phyloP scores from a whole-genome alignment of 768 basidiomycete genomes.

The Imleria badia region DNA sequence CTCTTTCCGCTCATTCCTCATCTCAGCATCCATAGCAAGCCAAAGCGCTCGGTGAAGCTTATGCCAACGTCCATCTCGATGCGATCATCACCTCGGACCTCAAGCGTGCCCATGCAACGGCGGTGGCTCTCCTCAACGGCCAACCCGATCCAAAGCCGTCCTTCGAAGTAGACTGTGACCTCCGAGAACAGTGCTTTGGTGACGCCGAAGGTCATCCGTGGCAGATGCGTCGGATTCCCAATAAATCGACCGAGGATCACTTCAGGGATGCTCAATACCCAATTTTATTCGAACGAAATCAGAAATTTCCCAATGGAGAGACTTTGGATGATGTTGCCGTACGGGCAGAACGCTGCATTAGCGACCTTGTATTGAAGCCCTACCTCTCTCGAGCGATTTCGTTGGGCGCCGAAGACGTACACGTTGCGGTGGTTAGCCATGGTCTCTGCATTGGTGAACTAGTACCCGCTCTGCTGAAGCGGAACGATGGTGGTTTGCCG shows the following conservation, averaged over 20 bases:
- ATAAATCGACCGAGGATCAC: constrained; percentile 43
- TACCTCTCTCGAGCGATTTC: constrained; percentile 47
- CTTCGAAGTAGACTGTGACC: constrained; percentile 46
- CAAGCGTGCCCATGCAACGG: constrained; percentile 62
- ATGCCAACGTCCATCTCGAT: constrained; percentile 47
- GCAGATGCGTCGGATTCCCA: constrained; percentile 25
- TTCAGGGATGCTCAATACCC: constrained; percentile 56
- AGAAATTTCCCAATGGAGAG: constrained; percentile 72
- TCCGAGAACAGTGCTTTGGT: constrained; percentile 73
- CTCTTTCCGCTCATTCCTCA: not conserved
- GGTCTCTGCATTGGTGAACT: constrained; percentile 68
- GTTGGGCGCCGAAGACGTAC: constrained; percentile 40
- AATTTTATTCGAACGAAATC: constrained; percentile 39
- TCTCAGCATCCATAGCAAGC: constrained; percentile 50
- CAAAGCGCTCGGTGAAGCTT: constrained; percentile 54
- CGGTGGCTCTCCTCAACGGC: constrained; percentile 49
- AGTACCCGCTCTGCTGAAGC: constrained; percentile 48
- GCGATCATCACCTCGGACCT: constrained; percentile 68
- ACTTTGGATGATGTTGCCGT: constrained; percentile 58
- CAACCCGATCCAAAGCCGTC: constrained; percentile 49
- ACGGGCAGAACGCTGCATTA: constrained; percentile 52
- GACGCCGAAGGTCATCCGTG: constrained; percentile 64
- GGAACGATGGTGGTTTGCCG: constrained; percentile 34
- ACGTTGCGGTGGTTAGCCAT: constrained; percentile 73
- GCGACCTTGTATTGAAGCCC: constrained; percentile 50